Evolutionary conservation across 495 filamentous ascomycete species (phyloP), one percentile per base, ranked within the genome.

Genomic region (Tetracladium setigerum): DNA sequence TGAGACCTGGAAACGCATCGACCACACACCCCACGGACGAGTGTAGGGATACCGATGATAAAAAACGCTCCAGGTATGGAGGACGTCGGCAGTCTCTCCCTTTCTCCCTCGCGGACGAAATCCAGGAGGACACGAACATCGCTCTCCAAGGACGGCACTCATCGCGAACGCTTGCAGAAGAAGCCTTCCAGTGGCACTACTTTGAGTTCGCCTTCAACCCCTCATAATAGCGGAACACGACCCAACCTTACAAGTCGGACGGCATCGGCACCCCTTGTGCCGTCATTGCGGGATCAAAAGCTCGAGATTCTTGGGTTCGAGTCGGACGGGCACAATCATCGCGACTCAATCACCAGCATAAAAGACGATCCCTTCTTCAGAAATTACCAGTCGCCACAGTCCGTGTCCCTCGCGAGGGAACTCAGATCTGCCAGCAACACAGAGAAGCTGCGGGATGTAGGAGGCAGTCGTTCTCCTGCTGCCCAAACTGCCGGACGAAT

Each of bases 331-430:
- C 58, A 45, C 46, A 59, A 52, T 48, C 33, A 44, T 41, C 66
- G 70, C 33, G 70, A 68, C 46, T 72, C 70, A 22, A 54, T 70
- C 37, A 42, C 57, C 17, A 71, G 68, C 30, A 67, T 70, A 38
- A 59, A 65, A 52, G 66, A 72, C 59, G 70, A 72, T 41, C 66
- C 69, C 11, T 72, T 73, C 53, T 68, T 71, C 58, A 57, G 64
- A 38, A 55, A 60, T 39, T 66, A 63, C 45, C 58, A 67, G 38
- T 48, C 56, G 9, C 59, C 61, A 4, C 56, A 56, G 11, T 60
- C 59, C 0, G 52, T 56, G 5, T 53, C 49, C 12, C 41, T 60
- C 18, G 46, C 54, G 7, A 43, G 49, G 19, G 54, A 62, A 48
- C 35, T 54, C 46, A 56, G 49, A 18, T 53, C 54, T 27, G 49